Evolutionary conservation across 257 asterid species (phyloP), one percentile per base, ranked within the genome.

Genomic region (Ligustrum vulgare): DNA sequence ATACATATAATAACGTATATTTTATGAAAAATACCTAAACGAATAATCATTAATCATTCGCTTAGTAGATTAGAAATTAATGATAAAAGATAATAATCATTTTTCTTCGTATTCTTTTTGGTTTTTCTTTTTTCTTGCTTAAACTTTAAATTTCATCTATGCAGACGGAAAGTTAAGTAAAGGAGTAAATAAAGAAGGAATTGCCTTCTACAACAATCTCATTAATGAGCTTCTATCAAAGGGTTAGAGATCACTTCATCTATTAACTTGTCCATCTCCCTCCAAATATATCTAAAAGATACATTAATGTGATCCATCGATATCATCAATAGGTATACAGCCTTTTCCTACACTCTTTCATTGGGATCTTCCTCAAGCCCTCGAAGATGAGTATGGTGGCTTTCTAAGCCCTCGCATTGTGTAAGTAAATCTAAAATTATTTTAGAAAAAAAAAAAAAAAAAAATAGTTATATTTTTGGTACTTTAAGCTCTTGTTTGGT

Each of bases 321-420:
- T 37, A n/a, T 73, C 3, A 28, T 34, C 13, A 18, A 20, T 45
- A 88, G 97, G 96, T 22, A 79, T 90, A 41, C 70, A 77, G 8
- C 97, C 97, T 74, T 73, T 72, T 12, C 93, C 87, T 58, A 86
- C 95, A 37, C 54, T 92, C 16, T 86, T 78, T 56, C 97, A 92
- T 62, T 90, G 93, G 95, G 96, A 92, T 84, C 72, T 84, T 47
- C 96, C 97, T 6, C 95, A 92, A 85, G 91, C 88, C 31, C 77
- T 90, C 37, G 91, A 92, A 43, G 93, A 87, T 62, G 92, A 92
- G 22, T 92, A 92, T 33, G 79, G 25, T 60, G 95, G 98, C 67
- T 93, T 91, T 33, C 76, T 84, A 16, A 91, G 86, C 41, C 85
- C 73, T 36, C 74, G 8, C 25, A 78, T 91, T 43, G 79, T 89